Evolutionary conservation across 164 flowering plant species (phyloP), one percentile per base, ranked within the genome.

Genomic region (Euptelea pleiosperma): DNA sequence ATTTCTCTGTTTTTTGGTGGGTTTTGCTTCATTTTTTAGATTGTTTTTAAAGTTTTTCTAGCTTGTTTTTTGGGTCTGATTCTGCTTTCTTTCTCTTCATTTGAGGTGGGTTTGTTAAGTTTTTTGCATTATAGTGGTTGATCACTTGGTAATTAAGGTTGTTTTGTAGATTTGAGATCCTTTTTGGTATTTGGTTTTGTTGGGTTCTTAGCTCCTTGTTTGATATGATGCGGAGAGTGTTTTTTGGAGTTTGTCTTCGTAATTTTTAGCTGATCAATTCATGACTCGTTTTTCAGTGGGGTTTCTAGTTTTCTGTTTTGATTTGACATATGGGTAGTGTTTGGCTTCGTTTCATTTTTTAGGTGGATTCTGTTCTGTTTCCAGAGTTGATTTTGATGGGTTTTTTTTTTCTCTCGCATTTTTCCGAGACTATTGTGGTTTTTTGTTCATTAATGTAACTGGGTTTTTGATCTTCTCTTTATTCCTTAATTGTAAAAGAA

Each of bases 371-470:
- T 19, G 47, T 25, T 29, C 39, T 35, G 6, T 8, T 14, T 19
- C 11, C 22, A 31, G 33, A 39, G 40, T 33, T 57, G 62, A 63
- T 67, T 67, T 63, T 64, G 55, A 62, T 73, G 67, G 70, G 60
- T 52, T 66, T 62, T 60, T 41, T 69, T 70, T 61, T 59, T 75
- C 66, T 57, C 68, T 64, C 29, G 3, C 46, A 44, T 43, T 54
- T 43, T 34, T 34, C 52, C 15, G 24, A 33, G 49, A 34, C 8
- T 44, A 41, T 40, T 19, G 43, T 22, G 44, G 34, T 4, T 22
- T 57, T 41, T 40, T 8, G n/a, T 43, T 45, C 30, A 57, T 29
- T 3, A 29, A 42, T 57, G n/a, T 36, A 40, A 18, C 36, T 43
- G 18, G 50, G 1, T 56, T 12, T 16, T 31, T 18, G 53, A 51